Conservation (phyloP, 2,329 filamentous ascomycete genomes). For the Talaromyces sp. region DNA sequence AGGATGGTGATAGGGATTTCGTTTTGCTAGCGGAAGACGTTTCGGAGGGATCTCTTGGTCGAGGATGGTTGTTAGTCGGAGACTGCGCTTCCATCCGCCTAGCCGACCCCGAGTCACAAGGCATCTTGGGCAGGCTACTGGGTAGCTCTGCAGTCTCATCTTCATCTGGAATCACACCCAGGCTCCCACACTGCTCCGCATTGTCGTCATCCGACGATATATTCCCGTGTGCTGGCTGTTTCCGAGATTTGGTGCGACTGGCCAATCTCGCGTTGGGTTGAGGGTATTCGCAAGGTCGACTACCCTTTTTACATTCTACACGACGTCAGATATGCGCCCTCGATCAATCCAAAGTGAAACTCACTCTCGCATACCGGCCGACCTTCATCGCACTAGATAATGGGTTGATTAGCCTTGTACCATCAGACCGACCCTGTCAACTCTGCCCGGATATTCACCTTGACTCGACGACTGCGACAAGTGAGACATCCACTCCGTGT, state of each 20-base stretch:
- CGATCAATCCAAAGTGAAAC: constrained; percentile 24
- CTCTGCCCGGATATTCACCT: constrained; percentile 41
- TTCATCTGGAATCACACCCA: constrained; percentile 42
- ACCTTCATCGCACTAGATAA: constrained; percentile 74
- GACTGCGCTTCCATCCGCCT: constrained; percentile 30
- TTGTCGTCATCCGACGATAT: constrained; percentile 50
- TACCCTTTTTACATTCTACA: constrained; percentile 81
- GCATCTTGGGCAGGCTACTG: constrained; percentile 18
- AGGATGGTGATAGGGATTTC: constrained; percentile 49
- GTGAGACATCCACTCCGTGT: constrained; percentile 93
- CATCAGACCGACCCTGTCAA: not conserved
- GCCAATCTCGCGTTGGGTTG: constrained; percentile 49
- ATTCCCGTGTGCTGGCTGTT: constrained; percentile 40
- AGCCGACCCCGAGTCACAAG: constrained; percentile 20
- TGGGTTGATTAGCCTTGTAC: not conserved
- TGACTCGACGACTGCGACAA: constrained; percentile 82
- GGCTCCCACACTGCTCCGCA: constrained; percentile 34
- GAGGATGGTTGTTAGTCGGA: constrained; percentile 20
- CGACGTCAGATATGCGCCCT: not conserved
- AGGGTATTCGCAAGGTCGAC: constrained; percentile 84
- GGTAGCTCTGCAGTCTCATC: constrained; percentile 29
- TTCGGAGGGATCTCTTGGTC: constrained; percentile 26
- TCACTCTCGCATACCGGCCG: constrained; percentile 76
- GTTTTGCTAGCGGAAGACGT: constrained; percentile 39
- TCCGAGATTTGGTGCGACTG: constrained; percentile 43